Base-by-base conservation (phyloP, 257 asterid species). In the Solanum etuberosum region DNA sequence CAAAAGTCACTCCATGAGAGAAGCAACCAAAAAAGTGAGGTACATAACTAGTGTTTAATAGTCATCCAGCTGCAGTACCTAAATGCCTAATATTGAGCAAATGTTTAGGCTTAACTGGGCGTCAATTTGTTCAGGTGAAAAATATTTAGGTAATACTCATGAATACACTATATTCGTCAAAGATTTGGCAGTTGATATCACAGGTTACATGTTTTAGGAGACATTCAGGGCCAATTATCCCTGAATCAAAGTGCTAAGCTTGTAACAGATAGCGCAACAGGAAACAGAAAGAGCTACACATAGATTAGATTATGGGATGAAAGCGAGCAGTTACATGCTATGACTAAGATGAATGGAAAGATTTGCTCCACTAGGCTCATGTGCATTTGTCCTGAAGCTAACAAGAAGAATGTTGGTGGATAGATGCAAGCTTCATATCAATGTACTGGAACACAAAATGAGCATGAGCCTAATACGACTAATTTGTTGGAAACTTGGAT, bases 231-330 rank as follows among this genome's bases (percentile, higher is more conserved):
- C 85, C 51, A 92, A 89, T 15, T 95, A 94, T 88, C 86, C 91
- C 12, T 93, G 97, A 2, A 94, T 95, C 35, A 93, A 40, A 8
- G 12, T 40, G 11, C 12, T 40, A 40, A 9, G 12, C 12, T 8
- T 8, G 43, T 40, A 40, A 40, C 43, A 40, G 12, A 40, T 89
- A 93, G 48, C 13, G 3, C 14, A 10, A 93, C 96, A 4, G 96
- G 95, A 43, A 94, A 96, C 31, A 91, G 98, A 9, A 94, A 95
- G 94, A 98, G 96, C 70, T 95, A 93, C 88, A 98, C 98, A 37
- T 95, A 94, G 80, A 93, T 95, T 61, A 95, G 90, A 87, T 95
- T 95, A 91, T 95, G 90, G 85, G 98, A 95, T 88, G 97, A 95
- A 90, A 89, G 92, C 87, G 98, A 95, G 83, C 98, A 95, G 83